Conservation (phyloP, 2,329 filamentous ascomycete species). For the Colletotrichum sp. region DNA sequence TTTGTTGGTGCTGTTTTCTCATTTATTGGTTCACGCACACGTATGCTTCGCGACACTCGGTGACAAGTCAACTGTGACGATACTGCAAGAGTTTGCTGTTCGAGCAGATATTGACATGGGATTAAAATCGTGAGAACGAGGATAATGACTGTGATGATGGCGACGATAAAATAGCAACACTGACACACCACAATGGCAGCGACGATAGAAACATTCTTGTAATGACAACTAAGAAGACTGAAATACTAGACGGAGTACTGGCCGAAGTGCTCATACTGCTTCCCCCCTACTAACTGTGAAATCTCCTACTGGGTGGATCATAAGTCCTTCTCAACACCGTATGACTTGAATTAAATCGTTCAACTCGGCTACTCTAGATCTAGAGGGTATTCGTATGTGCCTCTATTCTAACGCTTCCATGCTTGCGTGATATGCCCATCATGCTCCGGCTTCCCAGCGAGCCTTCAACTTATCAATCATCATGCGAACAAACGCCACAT, state of each 20-base stretch:
- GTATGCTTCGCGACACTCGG: not conserved
- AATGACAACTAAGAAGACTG: too few species aligned
- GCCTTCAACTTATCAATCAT: not conserved
- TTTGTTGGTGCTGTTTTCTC: not conserved
- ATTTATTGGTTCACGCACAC: not conserved
- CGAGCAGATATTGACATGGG: not conserved
- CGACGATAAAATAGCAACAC: too few species aligned
- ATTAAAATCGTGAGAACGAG: too few species aligned
- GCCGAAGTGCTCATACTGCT: too few species aligned
- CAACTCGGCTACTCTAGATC: not conserved
- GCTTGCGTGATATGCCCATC: not conserved
- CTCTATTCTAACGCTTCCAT: not conserved
- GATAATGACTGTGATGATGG: too few species aligned
- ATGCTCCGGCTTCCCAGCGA: not conserved
- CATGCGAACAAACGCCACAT: not conserved
- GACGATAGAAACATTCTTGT: too few species aligned
- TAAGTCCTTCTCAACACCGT: not conserved
- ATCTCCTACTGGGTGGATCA: too few species aligned
- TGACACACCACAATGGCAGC: too few species aligned
- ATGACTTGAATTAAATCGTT: rapidly evolving
- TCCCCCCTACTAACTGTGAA: too few species aligned
- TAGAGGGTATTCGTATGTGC: not conserved
- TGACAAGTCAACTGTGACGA: not conserved
- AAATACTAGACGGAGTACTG: too few species aligned
- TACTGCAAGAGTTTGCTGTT: not conserved